Evolutionary conservation across 192 early-diverging fungal species (phyloP).

Genomic region (Thamnidium elegans): DNA sequence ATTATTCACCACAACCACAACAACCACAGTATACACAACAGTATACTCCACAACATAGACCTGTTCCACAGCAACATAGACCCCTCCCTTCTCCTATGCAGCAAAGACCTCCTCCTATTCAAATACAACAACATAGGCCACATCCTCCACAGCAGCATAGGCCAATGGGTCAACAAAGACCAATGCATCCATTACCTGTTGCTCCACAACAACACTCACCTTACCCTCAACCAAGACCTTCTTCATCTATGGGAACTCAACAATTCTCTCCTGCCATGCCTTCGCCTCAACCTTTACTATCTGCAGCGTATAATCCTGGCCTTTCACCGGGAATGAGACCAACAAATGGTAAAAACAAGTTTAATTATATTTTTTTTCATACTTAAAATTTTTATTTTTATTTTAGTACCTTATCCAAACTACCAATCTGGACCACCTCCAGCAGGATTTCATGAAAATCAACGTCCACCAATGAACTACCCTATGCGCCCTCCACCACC

Average conservation of each 20-base stretch:
- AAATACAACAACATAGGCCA: neutral
- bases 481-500: neutral
- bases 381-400: neutral
- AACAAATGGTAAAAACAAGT: constrained; percentile 10
- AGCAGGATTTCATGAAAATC: neutral
- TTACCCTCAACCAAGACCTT: neutral
- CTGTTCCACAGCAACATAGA: neutral
- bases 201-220: neutral
- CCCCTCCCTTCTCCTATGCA: constrained; percentile 2
- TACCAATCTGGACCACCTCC: neutral
- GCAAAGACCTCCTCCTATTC: neutral
- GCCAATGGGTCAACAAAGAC: too few species aligned
- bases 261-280: neutral
- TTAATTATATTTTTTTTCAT: too few species aligned
- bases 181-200: too few species aligned
- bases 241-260: constrained; percentile 4
- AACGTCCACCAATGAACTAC: neutral
- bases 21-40: constrained; percentile 7
- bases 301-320: constrained; percentile 1
- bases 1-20: neutral
- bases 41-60: constrained; percentile 6
- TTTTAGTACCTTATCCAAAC: neutral
- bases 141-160: neutral
- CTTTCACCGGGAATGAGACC: neutral
- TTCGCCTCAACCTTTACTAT: constrained; percentile 11